Conservation (phyloP, 176 grass and related monocot species). For the Triticum timopheevii region DNA sequence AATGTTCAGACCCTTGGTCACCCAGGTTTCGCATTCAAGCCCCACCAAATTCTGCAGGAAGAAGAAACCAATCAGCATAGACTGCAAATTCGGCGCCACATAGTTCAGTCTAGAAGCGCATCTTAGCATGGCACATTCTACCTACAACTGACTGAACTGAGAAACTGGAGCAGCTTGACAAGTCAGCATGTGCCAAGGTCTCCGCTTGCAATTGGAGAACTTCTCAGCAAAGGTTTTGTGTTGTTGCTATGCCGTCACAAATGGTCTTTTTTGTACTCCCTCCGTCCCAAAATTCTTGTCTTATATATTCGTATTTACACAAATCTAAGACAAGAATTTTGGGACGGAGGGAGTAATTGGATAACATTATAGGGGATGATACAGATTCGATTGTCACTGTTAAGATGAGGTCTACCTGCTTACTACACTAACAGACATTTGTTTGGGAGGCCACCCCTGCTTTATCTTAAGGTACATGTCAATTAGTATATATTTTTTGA, state of each 20-base stretch:
- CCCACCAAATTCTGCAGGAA: conserved; percentile 64
- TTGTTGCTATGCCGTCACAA: not conserved
- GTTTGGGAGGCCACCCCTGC: not conserved
- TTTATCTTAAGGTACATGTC: conserved; percentile 16
- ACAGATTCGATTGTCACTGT: conserved; percentile 2
- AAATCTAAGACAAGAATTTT: too few species aligned
- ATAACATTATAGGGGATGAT: not conserved
- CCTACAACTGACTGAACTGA: too few species aligned
- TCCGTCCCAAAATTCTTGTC: too few species aligned
- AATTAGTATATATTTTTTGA: not conserved
- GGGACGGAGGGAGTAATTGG: too few species aligned
- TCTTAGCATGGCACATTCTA: too few species aligned
- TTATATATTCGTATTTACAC: too few species aligned
- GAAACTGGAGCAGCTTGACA: too few species aligned
- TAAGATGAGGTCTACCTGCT: not conserved
- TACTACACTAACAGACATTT: not conserved
- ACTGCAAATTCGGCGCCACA: too few species aligned
- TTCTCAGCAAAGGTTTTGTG: not conserved
- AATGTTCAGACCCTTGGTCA: conserved; percentile 59
- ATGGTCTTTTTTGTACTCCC: too few species aligned
- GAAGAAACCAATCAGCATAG: not conserved
- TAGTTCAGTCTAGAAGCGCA: not conserved
- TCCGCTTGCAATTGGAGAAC: not conserved
- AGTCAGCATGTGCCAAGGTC: too few species aligned
- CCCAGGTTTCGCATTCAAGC: conserved; percentile 68